Base-by-base conservation (phyloP, 2,329 filamentous ascomycete genomes). In the Nemania serpens region DNA sequence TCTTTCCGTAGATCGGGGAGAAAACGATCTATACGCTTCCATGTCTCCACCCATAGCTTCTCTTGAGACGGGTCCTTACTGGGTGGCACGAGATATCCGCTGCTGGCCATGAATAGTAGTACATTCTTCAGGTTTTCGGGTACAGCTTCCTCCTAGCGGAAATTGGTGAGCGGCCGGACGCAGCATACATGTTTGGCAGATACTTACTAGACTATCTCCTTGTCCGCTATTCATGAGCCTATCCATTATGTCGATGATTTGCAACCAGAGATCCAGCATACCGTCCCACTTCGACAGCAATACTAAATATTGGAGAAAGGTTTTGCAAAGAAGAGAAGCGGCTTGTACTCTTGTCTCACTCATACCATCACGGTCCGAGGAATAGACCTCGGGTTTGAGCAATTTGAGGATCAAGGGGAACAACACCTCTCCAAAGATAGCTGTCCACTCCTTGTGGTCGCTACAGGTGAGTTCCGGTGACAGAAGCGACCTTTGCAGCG, bases 71-170 rank as follows among this genome's bases (percentile, higher is more conserved):
- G 72, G 64, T 88, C 82, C 68, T 82, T 76, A 65, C 77, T 81
- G 12, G 91, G 91, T 1, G 91, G 84, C 0, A 91, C 88, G 5
- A 99, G 84, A 70, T 91, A 93, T 37, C 91, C 93, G 52, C 90
- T 93, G 73, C 89, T 95, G 5, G 91, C 88, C 93, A 99, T 97
- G 70, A 99, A 95, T 10, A 99, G 82, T 22, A 98, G 81, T 54
- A 98, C 93, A 67, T 99, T 99, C 78, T 99, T 99, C 59, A 99
- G 80, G 66, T 92, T 95, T 76, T 99, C 95, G 0, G 91, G 91
- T 2, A 98, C 93, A 12, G 95, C 94, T 79, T 99, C 95, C 77
- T 96, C 93, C 88, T 96, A 68, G 63, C 69, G 5, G 17, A 33
- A 1, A 3, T 17, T 64, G 48, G 67, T 66, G 47, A 48, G 33